These are phyloP conservation scores for Uronychia binucleata DNA, from an alignment of 73 alveolate genomes.

Conservation along the genomic window DNA sequence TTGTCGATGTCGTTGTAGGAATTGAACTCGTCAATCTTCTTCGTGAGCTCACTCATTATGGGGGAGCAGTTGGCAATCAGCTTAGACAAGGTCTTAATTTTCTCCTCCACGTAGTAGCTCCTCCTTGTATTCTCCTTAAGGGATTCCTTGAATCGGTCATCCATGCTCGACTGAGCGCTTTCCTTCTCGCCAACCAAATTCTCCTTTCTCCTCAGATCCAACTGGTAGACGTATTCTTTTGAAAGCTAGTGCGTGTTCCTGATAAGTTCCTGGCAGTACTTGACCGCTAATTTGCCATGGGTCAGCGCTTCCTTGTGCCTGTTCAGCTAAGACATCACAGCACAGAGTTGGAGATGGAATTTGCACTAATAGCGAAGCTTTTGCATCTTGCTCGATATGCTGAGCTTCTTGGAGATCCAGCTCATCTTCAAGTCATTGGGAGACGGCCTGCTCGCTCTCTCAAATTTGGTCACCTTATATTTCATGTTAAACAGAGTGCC, in stretches of 20 bases:
- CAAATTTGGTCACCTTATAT: constrained; percentile 51
- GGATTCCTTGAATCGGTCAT: not conserved
- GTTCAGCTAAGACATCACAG: constrained; percentile 83
- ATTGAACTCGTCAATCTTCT: constrained; percentile 30
- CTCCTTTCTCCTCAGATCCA: constrained; percentile 2
- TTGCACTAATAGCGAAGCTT: constrained; percentile 84
- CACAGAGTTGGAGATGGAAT: constrained; percentile 89
- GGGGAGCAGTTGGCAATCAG: constrained; percentile 46
- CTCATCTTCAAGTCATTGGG: not conserved
- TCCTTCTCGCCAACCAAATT: not conserved
- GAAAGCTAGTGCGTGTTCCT: constrained; percentile 48
- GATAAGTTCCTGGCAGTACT: constrained; percentile 75
- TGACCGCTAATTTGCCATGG: constrained; percentile 87
- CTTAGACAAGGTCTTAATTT: constrained; percentile 19
- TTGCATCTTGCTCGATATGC: constrained; percentile 59
- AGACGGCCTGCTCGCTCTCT: not conserved
- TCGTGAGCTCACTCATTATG: constrained; percentile 9
- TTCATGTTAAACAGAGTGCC: constrained; percentile 56
- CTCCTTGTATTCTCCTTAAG: not conserved
- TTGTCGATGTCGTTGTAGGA: constrained; percentile 11
- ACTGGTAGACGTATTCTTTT: not conserved
- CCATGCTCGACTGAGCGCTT: not conserved
- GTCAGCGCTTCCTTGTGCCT: constrained; percentile 82
- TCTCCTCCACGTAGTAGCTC: constrained; percentile 50
- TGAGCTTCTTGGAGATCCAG: constrained; percentile 11